phyloP scores from a whole-genome alignment of 2,329 filamentous ascomycete species.

The Ophidiomyces ophidiicola region DNA sequence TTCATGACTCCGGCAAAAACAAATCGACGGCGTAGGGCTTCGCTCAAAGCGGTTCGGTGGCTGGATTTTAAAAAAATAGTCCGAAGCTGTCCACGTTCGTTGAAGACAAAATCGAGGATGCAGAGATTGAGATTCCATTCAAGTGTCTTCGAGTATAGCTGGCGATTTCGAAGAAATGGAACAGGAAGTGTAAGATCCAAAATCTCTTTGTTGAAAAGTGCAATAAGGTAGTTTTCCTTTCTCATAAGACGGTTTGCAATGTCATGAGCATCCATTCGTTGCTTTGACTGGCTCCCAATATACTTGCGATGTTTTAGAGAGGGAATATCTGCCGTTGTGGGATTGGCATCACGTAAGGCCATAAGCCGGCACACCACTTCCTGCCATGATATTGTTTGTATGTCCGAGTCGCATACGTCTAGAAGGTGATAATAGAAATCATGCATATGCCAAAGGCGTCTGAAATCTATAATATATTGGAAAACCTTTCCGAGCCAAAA shows the following conservation, averaged over 20 bases:
- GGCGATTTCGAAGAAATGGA: constrained; percentile 65
- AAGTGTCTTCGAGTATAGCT: constrained; percentile 77
- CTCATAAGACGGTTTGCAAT: constrained; percentile 96
- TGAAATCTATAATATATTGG: constrained; percentile 59
- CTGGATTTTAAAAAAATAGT: constrained; percentile 75
- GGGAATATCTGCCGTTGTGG: constrained; percentile 59
- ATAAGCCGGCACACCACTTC: constrained; percentile 78
- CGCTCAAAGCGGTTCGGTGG: constrained; percentile 64
- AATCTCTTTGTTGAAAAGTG: constrained; percentile 93
- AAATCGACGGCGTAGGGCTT: constrained; percentile 64
- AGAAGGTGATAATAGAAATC: constrained; percentile 77
- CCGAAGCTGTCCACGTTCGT: constrained; percentile 73
- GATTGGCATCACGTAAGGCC: constrained; percentile 69
- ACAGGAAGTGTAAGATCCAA: constrained; percentile 75
- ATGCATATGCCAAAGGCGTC: constrained; percentile 62
- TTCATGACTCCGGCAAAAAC: constrained; percentile 76
- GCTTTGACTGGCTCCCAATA: constrained; percentile 76
- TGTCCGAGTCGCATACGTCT: constrained; percentile 71
- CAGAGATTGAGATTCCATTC: constrained; percentile 87
- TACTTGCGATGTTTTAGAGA: constrained; percentile 48
- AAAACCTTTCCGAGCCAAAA: constrained; percentile 75
- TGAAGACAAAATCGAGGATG: constrained; percentile 88
- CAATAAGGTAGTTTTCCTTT: constrained; percentile 92
- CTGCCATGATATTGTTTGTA: constrained; percentile 92
- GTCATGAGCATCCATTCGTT: constrained; percentile 88